Evolutionary conservation across 2,329 filamentous ascomycete genomes (phyloP).

Genomic region (Aspergillus fructus): DNA sequence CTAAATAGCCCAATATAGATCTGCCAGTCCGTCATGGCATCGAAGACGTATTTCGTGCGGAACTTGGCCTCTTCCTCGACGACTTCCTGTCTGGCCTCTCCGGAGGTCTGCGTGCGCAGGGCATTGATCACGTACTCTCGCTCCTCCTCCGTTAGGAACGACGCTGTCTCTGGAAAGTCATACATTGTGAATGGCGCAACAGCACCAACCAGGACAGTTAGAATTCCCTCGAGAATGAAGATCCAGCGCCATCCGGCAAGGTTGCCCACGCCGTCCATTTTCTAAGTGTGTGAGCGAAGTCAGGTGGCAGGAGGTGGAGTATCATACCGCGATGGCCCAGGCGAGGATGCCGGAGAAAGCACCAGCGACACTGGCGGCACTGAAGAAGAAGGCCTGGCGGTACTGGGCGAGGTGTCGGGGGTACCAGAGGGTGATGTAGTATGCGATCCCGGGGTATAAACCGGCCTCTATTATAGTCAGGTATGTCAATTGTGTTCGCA

Average conservation of each 20-base stretch:
- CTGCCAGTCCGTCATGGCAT: slow-evolving; percentile 44
- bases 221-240: slow-evolving; percentile 51
- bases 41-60: slow-evolving; percentile 39
- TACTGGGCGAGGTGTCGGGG: slow-evolving; percentile 44
- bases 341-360: slow-evolving; percentile 54
- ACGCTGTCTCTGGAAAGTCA: slow-evolving; percentile 47
- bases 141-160: slow-evolving; percentile 44
- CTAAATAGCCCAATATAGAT: slow-evolving; percentile 40
- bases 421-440: slow-evolving; percentile 50
- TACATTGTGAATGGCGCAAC: slow-evolving; percentile 47
- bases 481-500: background rate
- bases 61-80: slow-evolving; percentile 33
- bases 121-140: slow-evolving; percentile 38
- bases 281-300: slow-evolving; percentile 19
- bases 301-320: no score
- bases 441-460: slow-evolving; percentile 44
- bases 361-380: slow-evolving; percentile 50
- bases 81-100: slow-evolving; percentile 24
- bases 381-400: slow-evolving; percentile 49
- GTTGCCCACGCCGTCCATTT: slow-evolving; percentile 52
- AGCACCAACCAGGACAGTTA: slow-evolving; percentile 45
- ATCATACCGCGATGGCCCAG: slow-evolving; percentile 46
- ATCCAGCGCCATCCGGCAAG: slow-evolving; percentile 52
- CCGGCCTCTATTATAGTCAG: slow-evolving; percentile 36
- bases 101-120: slow-evolving; percentile 36